These are phyloP conservation scores for Aspergillus affinis DNA, from an alignment of 495 filamentous ascomycete species.

Conservation along the genomic window DNA sequence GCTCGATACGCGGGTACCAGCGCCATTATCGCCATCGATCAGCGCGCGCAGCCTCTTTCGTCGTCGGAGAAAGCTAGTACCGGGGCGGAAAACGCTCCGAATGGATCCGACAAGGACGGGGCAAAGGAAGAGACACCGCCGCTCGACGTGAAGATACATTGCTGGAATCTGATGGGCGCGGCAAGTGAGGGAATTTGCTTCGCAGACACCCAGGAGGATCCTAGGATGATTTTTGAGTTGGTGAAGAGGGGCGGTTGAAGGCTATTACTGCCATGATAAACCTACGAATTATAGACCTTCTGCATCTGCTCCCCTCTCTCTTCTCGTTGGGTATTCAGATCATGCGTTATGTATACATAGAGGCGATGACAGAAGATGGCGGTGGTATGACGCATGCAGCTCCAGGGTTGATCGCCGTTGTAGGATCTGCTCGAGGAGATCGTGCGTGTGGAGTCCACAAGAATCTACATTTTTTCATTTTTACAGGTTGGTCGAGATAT, in stretches of 20 bases:
- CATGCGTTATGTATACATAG: not conserved
- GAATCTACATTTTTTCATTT: not conserved
- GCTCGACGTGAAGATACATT: constrained; percentile 44
- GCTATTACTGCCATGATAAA: not conserved
- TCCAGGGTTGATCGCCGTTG: not conserved
- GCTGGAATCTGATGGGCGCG: constrained; percentile 49
- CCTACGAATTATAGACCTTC: not conserved
- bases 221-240: constrained; percentile 44
- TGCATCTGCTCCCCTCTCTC: not conserved
- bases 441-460: not conserved
- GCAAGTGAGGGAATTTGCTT: constrained; percentile 48
- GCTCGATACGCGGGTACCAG: constrained; percentile 81
- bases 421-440: not conserved
- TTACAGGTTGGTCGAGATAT: not conserved
- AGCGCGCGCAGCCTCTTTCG: constrained; percentile 20
- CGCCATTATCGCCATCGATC: constrained; percentile 71
- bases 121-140: constrained; percentile 16
- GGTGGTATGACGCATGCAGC: not conserved
- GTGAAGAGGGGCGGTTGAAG: constrained; percentile 13
- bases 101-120: constrained; percentile 18
- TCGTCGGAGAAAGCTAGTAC: not conserved
- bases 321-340: not conserved
- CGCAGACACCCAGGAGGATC: constrained; percentile 45
- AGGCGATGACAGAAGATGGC: not conserved
- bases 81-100: constrained; percentile 41